A percentile compares a stretch with the other conserved stretches of the same genome.
Evolutionary conservation across 2,329 filamentous ascomycete species (phyloP).

Genomic region (Drechslerella dactyloides): DNA sequence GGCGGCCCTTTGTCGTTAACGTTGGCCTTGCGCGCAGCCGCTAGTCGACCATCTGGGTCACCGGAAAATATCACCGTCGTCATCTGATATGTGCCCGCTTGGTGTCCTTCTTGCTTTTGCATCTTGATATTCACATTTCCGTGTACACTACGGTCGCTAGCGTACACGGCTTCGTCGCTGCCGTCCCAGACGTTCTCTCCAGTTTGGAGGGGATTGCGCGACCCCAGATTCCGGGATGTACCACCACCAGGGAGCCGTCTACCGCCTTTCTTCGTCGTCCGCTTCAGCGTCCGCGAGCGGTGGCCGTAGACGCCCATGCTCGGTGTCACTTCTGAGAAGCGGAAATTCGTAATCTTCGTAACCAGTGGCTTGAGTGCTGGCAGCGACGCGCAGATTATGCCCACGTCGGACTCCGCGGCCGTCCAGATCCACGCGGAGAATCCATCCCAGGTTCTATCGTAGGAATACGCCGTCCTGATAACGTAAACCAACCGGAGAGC

Average conservation of each 20-base stretch:
- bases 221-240: conserved; percentile 29
- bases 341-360: conserved; percentile 48
- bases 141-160: conserved; percentile 14
- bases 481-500: conserved; percentile 41
- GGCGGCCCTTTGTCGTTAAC: conserved; percentile 20
- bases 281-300: conserved; percentile 27
- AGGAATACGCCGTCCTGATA: conserved; percentile 33
- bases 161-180: conserved; percentile 38
- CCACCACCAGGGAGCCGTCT: conserved; percentile 19
- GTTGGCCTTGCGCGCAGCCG: conserved; percentile 34
- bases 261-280: conserved; percentile 22
- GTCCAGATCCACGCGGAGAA: conserved; percentile 50
- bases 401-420: conserved; percentile 43
- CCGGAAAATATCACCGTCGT: conserved; percentile 43
- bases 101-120: conserved; percentile 33
- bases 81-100: conserved; percentile 36
- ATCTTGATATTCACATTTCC: conserved; percentile 2
- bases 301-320: conserved; percentile 16
- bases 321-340: conserved; percentile 39
- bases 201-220: conserved; percentile 26
- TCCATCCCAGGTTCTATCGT: conserved; percentile 45
- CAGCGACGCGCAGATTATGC: conserved; percentile 49
- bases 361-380: conserved; percentile 40
- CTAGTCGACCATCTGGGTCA: conserved; percentile 35
- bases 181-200: conserved; percentile 47